These are phyloP conservation scores for Trametes punicea DNA, from an alignment of 768 basidiomycete genomes.

Conservation along the genomic window DNA sequence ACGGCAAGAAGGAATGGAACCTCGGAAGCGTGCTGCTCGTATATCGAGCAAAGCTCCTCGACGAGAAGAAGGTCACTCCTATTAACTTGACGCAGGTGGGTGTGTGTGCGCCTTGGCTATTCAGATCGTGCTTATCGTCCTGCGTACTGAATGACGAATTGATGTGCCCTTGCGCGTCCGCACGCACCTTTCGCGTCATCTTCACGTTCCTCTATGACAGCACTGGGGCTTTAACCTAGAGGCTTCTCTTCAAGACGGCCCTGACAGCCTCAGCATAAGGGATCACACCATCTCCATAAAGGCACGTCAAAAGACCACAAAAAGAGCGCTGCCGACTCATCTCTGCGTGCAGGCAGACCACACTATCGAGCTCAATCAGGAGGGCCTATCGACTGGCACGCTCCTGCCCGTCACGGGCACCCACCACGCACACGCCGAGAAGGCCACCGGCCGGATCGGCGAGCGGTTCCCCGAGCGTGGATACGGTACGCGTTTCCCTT, in stretches of 20 bases:
- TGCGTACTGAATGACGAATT: too few species aligned
- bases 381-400: conserved; percentile 50
- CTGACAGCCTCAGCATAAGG: conserved; percentile 47
- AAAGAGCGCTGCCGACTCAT: too few species aligned
- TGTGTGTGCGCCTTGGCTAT: conserved; percentile 13
- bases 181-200: not conserved
- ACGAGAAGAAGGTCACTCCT: conserved; percentile 56
- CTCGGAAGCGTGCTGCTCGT: conserved; percentile 66
- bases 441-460: conserved; percentile 39
- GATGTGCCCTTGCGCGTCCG: too few species aligned
- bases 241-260: conserved; percentile 50
- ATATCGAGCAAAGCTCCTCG: conserved; percentile 65
- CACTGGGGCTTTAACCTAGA: conserved; percentile 85
- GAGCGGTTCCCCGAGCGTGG: conserved; percentile 54
- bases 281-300: conserved; percentile 44
- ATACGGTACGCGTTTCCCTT: conserved; percentile 46
- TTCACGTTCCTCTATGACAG: conserved; percentile 31
- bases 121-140: not conserved
- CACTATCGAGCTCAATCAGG: conserved; percentile 48
- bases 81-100: conserved; percentile 77
- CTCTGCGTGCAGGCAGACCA: conserved; percentile 43
- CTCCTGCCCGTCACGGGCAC: conserved; percentile 46
- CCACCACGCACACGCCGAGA: conserved; percentile 39
- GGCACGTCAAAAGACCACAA: conserved; percentile 20
- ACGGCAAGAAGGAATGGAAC: conserved; percentile 35